Evolutionary conservation across 2,329 filamentous ascomycete species (phyloP), one percentile per base, ranked within the genome.

Genomic region (Stemphylium vesicarium): DNA sequence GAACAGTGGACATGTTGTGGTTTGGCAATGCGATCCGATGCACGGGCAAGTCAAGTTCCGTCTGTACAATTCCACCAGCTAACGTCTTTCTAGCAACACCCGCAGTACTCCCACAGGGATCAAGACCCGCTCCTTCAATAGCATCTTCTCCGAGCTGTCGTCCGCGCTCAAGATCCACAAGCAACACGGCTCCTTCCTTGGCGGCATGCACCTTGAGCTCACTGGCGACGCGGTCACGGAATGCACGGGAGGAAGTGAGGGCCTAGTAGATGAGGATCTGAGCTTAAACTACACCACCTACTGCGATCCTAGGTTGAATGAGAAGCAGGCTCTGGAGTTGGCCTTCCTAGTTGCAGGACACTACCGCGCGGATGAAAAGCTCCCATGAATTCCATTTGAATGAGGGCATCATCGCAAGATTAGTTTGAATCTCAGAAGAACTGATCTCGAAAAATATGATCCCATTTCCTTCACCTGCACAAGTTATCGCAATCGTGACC

Each of bases 1-100:
- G 75, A 83, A 83, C 66, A 93, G 90, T 53, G 92, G 83, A 0
- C 86, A 89, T 70, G 68, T 82, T 18, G 92, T 96, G 4, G 91
- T 97, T 66, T 98, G 94, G 94, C 95, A 98, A 79, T 98, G 94
- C 78, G 95, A 99, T 77, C 95, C 95, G 18, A 99, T 99, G 95
- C 95, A 99, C 78, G 95, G 95, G 77, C 77, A 65, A 69, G 73
- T 62, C 13, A 39, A 18, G 11, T 40, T 20, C n/a, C 8, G 11
- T 2, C 18, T 11, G 29, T 20, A 7, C 16, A 13, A 13, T 13
- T 2, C 38, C 26, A 20, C 35, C 55, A 39, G 57, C 56, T 68
- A 41, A 68, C 13, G n/a, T 1, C 0, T 39, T 12, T 2, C 7
- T 48, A 79, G 78, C 26, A 88, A 88, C 72, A 87, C 85, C 0